A percentile compares a stretch with the other conserved stretches of the same genome.
Evolutionary conservation across 2,329 filamentous ascomycete species (phyloP).

Genomic region (Huntiella savannae): DNA sequence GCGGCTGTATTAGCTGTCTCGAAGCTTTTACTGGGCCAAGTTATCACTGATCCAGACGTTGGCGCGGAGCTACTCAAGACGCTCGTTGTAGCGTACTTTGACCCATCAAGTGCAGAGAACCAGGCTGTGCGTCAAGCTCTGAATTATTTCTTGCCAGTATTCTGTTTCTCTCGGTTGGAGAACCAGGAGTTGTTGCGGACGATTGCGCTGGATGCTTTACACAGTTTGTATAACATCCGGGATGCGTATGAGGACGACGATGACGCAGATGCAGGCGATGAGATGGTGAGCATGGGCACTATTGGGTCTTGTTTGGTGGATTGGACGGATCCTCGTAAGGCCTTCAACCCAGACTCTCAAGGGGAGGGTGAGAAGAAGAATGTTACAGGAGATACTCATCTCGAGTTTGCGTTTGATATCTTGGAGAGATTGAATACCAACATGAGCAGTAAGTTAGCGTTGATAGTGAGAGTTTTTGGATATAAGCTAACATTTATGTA

Average conservation of each 20-base stretch:
- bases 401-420: constrained; percentile 59
- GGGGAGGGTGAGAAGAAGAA: constrained; percentile 40
- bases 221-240: constrained; percentile 52
- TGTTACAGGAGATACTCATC: constrained; percentile 60
- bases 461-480: background rate
- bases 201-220: constrained; percentile 55
- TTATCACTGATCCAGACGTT: constrained; percentile 50
- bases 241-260: constrained; percentile 59
- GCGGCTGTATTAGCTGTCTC: constrained; percentile 65
- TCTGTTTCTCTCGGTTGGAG: constrained; percentile 65
- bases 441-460: constrained; percentile 39
- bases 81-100: constrained; percentile 73
- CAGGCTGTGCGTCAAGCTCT: constrained; percentile 69
- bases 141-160: constrained; percentile 87
- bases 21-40: constrained; percentile 66
- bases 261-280: constrained; percentile 53
- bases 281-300: constrained; percentile 58
- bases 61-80: constrained; percentile 63
- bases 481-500: constrained; percentile 16
- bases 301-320: constrained; percentile 74
- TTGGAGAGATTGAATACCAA: constrained; percentile 53
- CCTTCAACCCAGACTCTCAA: constrained; percentile 30
- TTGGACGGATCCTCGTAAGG: constrained; percentile 88
- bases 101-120: constrained; percentile 62
- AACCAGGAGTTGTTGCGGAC: constrained; percentile 68